Evolutionary conservation across 2,329 filamentous ascomycete genomes (phyloP).

Genomic region (Sordariomycetes sp.): DNA sequence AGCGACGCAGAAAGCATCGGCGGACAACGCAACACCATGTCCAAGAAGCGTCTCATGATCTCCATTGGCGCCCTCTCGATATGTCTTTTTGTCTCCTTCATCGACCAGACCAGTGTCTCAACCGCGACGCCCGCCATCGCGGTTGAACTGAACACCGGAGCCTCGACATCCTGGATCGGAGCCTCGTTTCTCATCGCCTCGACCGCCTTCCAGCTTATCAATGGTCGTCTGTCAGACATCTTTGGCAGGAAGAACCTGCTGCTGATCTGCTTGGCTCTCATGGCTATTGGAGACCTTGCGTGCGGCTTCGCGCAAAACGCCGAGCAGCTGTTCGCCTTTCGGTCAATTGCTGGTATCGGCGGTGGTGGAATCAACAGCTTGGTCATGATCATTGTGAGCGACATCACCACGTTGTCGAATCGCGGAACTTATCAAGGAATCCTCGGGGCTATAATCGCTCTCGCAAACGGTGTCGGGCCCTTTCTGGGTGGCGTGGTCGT

Average conservation of each 20-base stretch:
- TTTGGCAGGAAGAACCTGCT: conserved; percentile 24
- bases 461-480: conserved; percentile 28
- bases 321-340: conserved; percentile 22
- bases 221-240: conserved; percentile 23
- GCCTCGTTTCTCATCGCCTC: conserved; percentile 26
- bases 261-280: conserved; percentile 15
- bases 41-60: conserved; percentile 17
- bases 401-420: conserved; percentile 23
- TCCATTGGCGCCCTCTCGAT: conserved; percentile 18
- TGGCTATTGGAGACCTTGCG: conserved; percentile 18
- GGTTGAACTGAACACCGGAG: conserved; percentile 16
- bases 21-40: conserved; percentile 23
- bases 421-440: conserved; percentile 21
- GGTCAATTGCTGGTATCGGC: conserved; percentile 23
- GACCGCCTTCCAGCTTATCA: conserved; percentile 24
- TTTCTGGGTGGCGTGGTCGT: conserved; percentile 19
- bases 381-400: conserved; percentile 27
- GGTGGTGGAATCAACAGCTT: conserved; percentile 23
- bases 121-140: conserved; percentile 27
- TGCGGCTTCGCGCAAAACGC: conserved; percentile 21
- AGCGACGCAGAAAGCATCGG: conserved; percentile 13
- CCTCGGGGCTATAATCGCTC: conserved; percentile 15
- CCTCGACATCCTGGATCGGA: conserved; percentile 23
- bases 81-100: conserved; percentile 21
- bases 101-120: conserved; percentile 25